phyloP scores from a whole-genome alignment of 2,329 filamentous ascomycete species.

The Aspergillus latus region DNA sequence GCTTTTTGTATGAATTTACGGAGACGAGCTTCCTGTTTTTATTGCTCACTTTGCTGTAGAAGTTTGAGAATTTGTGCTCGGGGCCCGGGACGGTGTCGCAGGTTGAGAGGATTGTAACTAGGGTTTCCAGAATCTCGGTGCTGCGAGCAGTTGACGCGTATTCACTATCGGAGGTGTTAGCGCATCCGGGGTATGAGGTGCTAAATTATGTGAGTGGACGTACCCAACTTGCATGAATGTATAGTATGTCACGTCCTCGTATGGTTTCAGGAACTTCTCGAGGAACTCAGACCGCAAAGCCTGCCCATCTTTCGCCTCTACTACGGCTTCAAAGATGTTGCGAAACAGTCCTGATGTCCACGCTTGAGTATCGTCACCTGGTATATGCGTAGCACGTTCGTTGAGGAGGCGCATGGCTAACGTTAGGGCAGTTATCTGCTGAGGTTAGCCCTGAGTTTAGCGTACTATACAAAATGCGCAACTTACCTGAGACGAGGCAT shows the following conservation, averaged over 20 bases:
- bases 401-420: constrained; percentile 82
- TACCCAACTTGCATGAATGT: constrained; percentile 74
- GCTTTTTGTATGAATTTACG: constrained; percentile 69
- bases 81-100: constrained; percentile 66
- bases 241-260: constrained; percentile 81
- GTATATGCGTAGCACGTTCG: constrained; percentile 67
- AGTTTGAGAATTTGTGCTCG: constrained; percentile 38
- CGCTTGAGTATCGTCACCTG: constrained; percentile 61
- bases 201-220: constrained; percentile 33
- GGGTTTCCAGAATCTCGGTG: constrained; percentile 33
- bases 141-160: constrained; percentile 32
- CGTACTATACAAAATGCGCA: not conserved
- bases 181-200: not conserved
- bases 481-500: constrained; percentile 55
- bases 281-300: constrained; percentile 70
- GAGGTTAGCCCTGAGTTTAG: constrained; percentile 14
- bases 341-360: constrained; percentile 70
- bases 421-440: constrained; percentile 67
- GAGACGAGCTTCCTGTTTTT: constrained; percentile 70
- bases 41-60: constrained; percentile 52
- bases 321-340: constrained; percentile 62
- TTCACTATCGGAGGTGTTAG: constrained; percentile 26
- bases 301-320: constrained; percentile 58
- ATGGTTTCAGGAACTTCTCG: constrained; percentile 74
- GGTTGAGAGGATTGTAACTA: constrained; percentile 40